Base-by-base conservation (phyloP, 2,329 filamentous ascomycete species). In the Fusarium buharicum region DNA sequence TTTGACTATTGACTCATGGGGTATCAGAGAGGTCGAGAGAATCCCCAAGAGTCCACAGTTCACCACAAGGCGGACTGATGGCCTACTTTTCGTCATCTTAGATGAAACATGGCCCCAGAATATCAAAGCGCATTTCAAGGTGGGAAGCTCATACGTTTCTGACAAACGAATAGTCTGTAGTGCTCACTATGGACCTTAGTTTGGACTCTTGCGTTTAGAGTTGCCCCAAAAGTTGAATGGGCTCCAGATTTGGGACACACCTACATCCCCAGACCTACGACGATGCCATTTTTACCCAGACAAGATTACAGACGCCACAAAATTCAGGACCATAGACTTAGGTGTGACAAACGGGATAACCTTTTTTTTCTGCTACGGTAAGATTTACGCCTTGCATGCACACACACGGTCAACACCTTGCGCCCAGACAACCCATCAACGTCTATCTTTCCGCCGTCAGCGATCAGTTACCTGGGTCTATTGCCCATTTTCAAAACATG, bases 171-270 rank as follows among this genome's bases (percentile, higher is more conserved):
- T 14, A 40, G 12, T n/a, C 7, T 24, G 24, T n/a, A n/a, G 43
- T 20, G 38, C 40, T 50, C 4, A 49, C n/a, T 17, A 20, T 22
- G 12, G n/a, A 24, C 11, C 28, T 34, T 36, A 59, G 55, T 59
- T 43, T 47, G 55, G 55, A 37, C 31, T 9, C 6, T 37, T 54
- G 7, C 60, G 60, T 34, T 37, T 64, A 27, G 36, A 60, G 9
- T 24, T 64, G 18, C 56, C 52, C 4, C 17, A 47, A 22, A 41
- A 41, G 36, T 18, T 33, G 20, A 16, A 51, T 6, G 52, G 49
- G 12, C 22, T 61, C 36, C 50, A 48, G 37, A 54, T 46, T 36
- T 64, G 60, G 60, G 60, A 64, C 20, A 64, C 57, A 24, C 60
- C 57, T 27, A 51, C 53, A 13, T 52, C 60, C 16, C 60, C 60